These are phyloP conservation scores for Lineolata rhizophorae DNA, from an alignment of 495 filamentous ascomycete genomes.

Conservation along the genomic window DNA sequence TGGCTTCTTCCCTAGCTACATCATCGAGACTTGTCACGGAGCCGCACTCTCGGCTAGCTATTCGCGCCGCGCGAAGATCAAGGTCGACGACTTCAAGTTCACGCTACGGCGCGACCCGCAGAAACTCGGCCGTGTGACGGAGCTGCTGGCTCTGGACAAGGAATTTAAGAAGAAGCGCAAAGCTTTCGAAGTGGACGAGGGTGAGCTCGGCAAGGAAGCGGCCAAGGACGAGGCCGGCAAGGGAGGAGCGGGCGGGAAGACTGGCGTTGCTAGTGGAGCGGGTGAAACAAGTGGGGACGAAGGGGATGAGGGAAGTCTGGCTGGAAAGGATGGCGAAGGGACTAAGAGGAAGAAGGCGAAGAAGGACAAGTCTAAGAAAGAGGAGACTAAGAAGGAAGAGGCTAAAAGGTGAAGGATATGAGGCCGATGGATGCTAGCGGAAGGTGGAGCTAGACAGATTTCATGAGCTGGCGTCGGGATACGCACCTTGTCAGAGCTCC, in stretches of 20 bases:
- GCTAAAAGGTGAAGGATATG: no score
- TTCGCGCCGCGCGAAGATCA: constrained; percentile 78
- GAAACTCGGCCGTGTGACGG: constrained; percentile 77
- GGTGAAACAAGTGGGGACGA: no score
- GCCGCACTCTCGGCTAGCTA: constrained; percentile 64
- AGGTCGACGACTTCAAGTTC: constrained; percentile 93
- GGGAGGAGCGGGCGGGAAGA: neutral
- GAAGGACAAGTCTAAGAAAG: no score
- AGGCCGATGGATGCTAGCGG: no score
- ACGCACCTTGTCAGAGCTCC: no score
- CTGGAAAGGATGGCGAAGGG: no score
- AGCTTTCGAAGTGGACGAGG: constrained; percentile 34
- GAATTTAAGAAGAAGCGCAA: constrained; percentile 57
- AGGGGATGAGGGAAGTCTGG: no score
- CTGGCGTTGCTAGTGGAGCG: no score
- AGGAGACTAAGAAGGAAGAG: no score
- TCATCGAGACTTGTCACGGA: constrained; percentile 69
- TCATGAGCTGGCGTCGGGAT: no score
- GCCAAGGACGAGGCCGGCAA: neutral
- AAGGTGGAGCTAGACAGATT: no score
- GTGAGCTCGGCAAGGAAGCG: constrained; percentile 13
- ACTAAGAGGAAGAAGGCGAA: no score
- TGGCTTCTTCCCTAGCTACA: constrained; percentile 14
- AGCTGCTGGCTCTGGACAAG: constrained; percentile 61
- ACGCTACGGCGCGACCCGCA: constrained; percentile 62